Evolutionary conservation across 495 filamentous ascomycete species (phyloP).

Genomic region (Hapsidospora chrysogenum): DNA sequence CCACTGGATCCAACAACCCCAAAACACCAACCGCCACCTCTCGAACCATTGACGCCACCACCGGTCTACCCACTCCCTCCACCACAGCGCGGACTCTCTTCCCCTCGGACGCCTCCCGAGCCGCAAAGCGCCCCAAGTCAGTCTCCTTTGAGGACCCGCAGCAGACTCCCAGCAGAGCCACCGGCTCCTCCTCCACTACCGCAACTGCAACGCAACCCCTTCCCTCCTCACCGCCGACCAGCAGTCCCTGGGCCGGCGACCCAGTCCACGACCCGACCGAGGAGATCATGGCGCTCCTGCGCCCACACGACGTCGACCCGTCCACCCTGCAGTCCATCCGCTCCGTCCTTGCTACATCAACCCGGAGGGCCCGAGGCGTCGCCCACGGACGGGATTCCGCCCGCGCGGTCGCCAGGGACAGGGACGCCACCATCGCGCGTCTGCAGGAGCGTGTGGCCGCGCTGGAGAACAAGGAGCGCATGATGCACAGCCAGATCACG

Average conservation of each 20-base stretch:
- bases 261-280: background rate
- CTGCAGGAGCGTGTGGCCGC: background rate
- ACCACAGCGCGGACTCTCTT: background rate
- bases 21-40: background rate
- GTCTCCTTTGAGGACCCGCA: constrained; percentile 2
- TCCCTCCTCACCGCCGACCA: background rate
- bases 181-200: background rate
- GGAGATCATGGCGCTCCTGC: constrained; percentile 1
- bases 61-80: background rate
- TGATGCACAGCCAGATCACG: background rate
- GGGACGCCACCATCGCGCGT: constrained; percentile 1
- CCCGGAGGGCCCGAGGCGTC: background rate
- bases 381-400: background rate
- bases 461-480: constrained; percentile 1
- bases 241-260: background rate
- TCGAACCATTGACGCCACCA: background rate
- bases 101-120: background rate
- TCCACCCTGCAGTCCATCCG: background rate
- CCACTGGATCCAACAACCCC: background rate
- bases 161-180: background rate
- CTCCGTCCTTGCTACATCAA: background rate
- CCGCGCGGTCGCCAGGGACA: background rate
- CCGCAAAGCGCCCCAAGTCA: background rate
- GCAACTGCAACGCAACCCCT: background rate
- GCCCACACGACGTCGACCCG: background rate